A percentile compares a stretch with the other conserved stretches of the same genome.
phyloP scores from a whole-genome alignment of 257 asterid species.

The Solanum sitiens region DNA sequence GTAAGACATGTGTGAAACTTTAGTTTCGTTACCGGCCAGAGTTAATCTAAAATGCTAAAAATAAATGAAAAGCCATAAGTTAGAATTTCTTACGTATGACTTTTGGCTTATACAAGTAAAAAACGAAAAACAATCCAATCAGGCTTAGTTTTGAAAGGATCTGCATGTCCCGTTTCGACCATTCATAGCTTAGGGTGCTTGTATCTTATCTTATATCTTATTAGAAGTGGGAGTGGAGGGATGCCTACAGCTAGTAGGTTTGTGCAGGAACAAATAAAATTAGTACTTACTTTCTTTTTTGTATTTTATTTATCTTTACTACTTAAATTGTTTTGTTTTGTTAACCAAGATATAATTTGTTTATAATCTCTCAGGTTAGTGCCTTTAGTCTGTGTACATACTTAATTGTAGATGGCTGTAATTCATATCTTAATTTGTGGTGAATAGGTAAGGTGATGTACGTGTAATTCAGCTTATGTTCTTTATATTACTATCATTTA shows the following conservation, averaged over 20 bases:
- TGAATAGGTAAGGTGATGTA: neutral
- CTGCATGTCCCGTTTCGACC: neutral
- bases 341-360: neutral
- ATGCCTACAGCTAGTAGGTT: neutral
- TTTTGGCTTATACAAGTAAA: too few species aligned
- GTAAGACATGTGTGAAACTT: too few species aligned
- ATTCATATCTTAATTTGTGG: neutral
- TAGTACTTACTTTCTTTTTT: neutral
- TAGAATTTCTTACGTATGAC: too few species aligned
- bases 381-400: neutral
- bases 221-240: neutral
- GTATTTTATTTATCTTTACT: neutral
- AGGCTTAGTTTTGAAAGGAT: neutral
- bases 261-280: neutral
- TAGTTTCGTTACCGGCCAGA: too few species aligned
- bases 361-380: neutral
- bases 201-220: neutral
- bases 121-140: too few species aligned
- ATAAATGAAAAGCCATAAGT: too few species aligned
- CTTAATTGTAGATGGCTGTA: neutral
- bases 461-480: too few species aligned
- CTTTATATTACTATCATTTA: neutral
- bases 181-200: neutral
- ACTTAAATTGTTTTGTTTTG: neutral
- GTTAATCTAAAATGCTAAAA: too few species aligned